These are phyloP conservation scores for Dendrothele bispora DNA, from an alignment of 768 basidiomycete species.

Conservation along the genomic window DNA sequence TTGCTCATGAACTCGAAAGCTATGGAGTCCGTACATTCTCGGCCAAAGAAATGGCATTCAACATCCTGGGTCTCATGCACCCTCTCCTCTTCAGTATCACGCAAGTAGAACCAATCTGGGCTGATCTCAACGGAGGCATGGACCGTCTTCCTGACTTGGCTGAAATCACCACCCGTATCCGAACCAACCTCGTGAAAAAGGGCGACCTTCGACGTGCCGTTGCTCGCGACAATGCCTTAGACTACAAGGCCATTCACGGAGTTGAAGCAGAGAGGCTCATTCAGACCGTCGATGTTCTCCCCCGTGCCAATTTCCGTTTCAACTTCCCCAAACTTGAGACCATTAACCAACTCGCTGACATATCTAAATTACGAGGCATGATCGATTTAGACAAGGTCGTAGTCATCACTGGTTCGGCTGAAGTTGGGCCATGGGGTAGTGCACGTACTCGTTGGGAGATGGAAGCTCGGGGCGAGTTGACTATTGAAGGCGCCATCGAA, in stretches of 20 bases:
- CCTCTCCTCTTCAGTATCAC: constrained; percentile 98
- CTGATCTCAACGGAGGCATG: constrained; percentile 98
- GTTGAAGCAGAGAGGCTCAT: constrained; percentile 90
- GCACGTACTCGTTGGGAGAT: constrained; percentile 99
- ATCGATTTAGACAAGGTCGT: constrained; percentile 95
- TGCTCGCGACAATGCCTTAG: constrained; percentile 91
- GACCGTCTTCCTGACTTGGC: constrained; percentile 94
- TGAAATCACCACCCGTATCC: constrained; percentile 87
- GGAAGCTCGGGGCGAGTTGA: constrained; percentile 97
- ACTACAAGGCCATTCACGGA: constrained; percentile 90
- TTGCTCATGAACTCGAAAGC: constrained; percentile 91
- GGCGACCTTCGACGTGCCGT: constrained; percentile 93
- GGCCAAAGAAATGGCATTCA: constrained; percentile 99
- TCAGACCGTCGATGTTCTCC: constrained; percentile 89
- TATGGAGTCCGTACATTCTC: constrained; percentile 97
- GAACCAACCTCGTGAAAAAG: constrained; percentile 77
- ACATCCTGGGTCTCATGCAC: constrained; percentile 98
- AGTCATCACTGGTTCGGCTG: constrained; percentile 95
- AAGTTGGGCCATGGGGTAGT: constrained; percentile 98
- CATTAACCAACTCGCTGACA: constrained; percentile 64
- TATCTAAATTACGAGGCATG: constrained; percentile 80
- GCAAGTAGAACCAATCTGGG: constrained; percentile 99
- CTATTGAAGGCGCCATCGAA: constrained; percentile 97
- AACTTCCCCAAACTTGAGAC: constrained; percentile 88
- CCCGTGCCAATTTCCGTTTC: constrained; percentile 97